phyloP scores from a whole-genome alignment of 2,329 filamentous ascomycete genomes.

The Diaporthe helianthi region DNA sequence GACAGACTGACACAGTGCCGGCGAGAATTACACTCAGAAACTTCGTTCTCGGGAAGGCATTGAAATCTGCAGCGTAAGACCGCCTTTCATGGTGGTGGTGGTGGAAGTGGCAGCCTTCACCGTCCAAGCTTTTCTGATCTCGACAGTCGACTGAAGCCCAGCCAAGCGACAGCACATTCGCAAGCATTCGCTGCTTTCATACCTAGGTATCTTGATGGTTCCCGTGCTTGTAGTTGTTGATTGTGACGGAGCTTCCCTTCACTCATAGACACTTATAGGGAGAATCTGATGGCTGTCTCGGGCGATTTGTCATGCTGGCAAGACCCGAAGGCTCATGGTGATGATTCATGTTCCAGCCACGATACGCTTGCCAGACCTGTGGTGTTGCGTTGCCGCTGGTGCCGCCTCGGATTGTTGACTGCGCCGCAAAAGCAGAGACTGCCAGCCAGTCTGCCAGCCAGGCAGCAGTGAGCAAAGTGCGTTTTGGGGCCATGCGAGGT shows the following conservation, averaged over 20 bases:
- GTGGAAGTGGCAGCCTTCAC: background rate
- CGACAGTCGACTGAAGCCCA: background rate
- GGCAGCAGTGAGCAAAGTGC: background rate
- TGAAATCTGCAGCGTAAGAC: background rate
- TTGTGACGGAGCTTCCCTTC: background rate
- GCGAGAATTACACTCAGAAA: background rate
- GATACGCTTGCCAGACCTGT: background rate
- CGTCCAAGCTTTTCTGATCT: background rate
- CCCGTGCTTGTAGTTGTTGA: background rate
- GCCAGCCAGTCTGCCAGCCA: background rate
- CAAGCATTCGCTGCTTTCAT: background rate
- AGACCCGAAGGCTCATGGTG: background rate
- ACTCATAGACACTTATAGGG: background rate
- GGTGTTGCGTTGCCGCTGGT: background rate
- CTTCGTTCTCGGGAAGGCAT: background rate
- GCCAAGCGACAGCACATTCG: background rate
- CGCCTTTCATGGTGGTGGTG: background rate
- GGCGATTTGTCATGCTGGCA: slow-evolving; percentile 1
- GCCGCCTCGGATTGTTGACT: background rate
- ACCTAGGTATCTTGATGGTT: background rate
- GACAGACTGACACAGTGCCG: slow-evolving; percentile 3
- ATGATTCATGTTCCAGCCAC: slow-evolving; percentile 18
- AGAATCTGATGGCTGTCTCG: background rate
- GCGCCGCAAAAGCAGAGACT: slow-evolving; percentile 17
- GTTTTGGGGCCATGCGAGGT: slow-evolving; percentile 5